Conservation (phyloP, 75 land plant genomes). For the Pinus albicaulis region DNA sequence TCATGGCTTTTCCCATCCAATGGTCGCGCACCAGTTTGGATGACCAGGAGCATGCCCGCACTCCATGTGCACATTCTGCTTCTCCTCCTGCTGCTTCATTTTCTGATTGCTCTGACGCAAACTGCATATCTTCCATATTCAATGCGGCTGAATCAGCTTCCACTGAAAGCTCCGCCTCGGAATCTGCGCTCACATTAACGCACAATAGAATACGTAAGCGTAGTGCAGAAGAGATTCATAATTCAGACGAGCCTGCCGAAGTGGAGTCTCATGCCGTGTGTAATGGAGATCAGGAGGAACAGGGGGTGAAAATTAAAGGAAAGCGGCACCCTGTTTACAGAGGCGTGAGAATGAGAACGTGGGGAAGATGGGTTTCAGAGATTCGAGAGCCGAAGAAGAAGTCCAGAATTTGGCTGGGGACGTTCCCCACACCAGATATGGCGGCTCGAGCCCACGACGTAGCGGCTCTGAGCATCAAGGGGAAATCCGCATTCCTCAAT, state of each 20-base stretch:
- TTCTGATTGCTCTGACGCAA: too few relatives aligned
- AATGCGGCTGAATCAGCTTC: too few relatives aligned
- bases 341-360: constrained; percentile 32
- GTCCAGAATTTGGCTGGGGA: constrained; percentile 39
- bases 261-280: neutral
- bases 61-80: too few relatives aligned
- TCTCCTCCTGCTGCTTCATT: too few relatives aligned
- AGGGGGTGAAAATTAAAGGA: neutral
- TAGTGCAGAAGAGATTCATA: neutral
- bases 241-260: neutral
- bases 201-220: neutral
- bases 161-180: neutral
- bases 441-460: constrained; percentile 45
- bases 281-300: neutral
- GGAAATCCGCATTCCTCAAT: constrained; percentile 24
- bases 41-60: too few relatives aligned
- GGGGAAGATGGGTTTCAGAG: constrained; percentile 50
- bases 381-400: constrained; percentile 43
- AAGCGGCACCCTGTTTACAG: constrained; percentile 28
- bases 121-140: too few relatives aligned
- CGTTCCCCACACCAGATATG: constrained; percentile 39
- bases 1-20: too few relatives aligned
- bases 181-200: neutral
- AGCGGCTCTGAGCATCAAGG: constrained; percentile 34
- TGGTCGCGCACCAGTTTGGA: too few relatives aligned